phyloP scores from a whole-genome alignment of 495 filamentous ascomycete genomes.

The Cryomyces minteri region DNA sequence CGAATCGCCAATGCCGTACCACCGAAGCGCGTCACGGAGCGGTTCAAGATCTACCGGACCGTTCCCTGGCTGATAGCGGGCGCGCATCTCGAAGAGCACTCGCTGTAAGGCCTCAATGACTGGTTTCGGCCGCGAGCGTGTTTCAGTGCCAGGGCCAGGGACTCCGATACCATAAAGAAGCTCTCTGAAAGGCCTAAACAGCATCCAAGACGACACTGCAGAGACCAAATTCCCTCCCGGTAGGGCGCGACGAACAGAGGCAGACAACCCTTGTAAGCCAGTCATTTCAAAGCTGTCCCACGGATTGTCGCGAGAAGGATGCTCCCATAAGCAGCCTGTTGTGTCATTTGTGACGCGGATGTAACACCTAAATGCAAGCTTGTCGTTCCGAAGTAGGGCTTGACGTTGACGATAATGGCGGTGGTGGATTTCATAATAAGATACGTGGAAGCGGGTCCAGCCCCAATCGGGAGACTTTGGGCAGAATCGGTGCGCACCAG shows the following conservation, averaged over 20 bases:
- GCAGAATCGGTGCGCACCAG: slow-evolving; percentile 40
- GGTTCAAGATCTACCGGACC: slow-evolving; percentile 9
- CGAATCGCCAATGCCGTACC: slow-evolving; percentile 17
- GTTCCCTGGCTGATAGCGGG: slow-evolving; percentile 3
- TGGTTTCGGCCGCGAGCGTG: slow-evolving; percentile 29
- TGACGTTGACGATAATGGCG: slow-evolving; percentile 40
- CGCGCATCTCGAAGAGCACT: slow-evolving; percentile 13
- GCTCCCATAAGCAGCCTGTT: slow-evolving; percentile 45
- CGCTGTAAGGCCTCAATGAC: slow-evolving; percentile 15
- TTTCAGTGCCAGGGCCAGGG: slow-evolving; percentile 29
- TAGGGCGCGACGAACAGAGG: slow-evolving; percentile 25
- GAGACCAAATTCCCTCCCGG: slow-evolving; percentile 20
- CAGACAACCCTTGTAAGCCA: slow-evolving; percentile 35
- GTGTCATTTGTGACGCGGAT: slow-evolving; percentile 44
- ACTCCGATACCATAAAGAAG: slow-evolving; percentile 32
- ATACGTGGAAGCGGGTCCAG: slow-evolving; percentile 46
- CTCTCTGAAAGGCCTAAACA: slow-evolving; percentile 37
- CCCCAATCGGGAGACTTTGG: slow-evolving; percentile 43
- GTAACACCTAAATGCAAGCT: slow-evolving; percentile 43
- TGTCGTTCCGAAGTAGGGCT: slow-evolving; percentile 43
- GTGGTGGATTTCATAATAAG: slow-evolving; percentile 38
- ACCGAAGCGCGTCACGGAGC: slow-evolving; percentile 12
- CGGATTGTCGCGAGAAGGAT: slow-evolving; percentile 17
- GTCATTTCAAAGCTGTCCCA: slow-evolving; percentile 33
- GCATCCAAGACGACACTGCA: slow-evolving; percentile 34